Conservation (phyloP, 1,139 yeast species). For the Nakaseomyces glabratus region DNA sequence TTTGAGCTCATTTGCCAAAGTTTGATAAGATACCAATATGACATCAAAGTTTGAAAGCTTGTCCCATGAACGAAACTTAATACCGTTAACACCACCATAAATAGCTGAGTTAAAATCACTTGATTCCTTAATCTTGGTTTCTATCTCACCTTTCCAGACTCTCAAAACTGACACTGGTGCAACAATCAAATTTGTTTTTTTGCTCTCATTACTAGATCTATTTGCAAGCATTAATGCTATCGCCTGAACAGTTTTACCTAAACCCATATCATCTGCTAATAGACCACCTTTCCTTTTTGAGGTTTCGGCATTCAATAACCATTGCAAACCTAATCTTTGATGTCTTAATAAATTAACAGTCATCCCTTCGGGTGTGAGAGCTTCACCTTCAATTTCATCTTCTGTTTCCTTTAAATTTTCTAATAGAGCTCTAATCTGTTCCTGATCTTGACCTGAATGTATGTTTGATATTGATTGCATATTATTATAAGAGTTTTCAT, state of each 20-base stretch:
- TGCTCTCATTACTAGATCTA: slow-evolving; percentile 32
- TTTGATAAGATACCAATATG: slow-evolving; percentile 66
- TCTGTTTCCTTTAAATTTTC: slow-evolving; percentile 63
- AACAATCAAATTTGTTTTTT: slow-evolving; percentile 60
- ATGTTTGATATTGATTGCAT: slow-evolving; percentile 24
- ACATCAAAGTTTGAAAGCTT: slow-evolving; percentile 55
- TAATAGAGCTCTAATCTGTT: slow-evolving; percentile 45
- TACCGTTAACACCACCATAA: slow-evolving; percentile 48
- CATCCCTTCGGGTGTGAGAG: slow-evolving; percentile 62
- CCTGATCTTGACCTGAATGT: slow-evolving; percentile 37
- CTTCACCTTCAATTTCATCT: slow-evolving; percentile 41
- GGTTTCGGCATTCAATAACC: slow-evolving; percentile 68
- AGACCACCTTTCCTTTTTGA: slow-evolving; percentile 63
- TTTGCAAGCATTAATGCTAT: slow-evolving; percentile 58
- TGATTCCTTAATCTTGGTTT: slow-evolving; percentile 46
- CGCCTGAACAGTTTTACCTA: slow-evolving; percentile 85
- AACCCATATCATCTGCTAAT: slow-evolving; percentile 90
- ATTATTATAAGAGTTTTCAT: not conserved
- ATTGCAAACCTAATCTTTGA: slow-evolving; percentile 75
- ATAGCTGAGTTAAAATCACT: slow-evolving; percentile 43
- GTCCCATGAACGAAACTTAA: slow-evolving; percentile 36
- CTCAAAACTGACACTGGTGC: slow-evolving; percentile 77
- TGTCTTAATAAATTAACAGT: slow-evolving; percentile 64
- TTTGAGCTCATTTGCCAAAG: slow-evolving; percentile 60
- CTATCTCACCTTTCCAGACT: slow-evolving; percentile 79